These are phyloP conservation scores for Saccharomyces pastorianus DNA, from an alignment of 1,139 yeast genomes.

Conservation along the genomic window DNA sequence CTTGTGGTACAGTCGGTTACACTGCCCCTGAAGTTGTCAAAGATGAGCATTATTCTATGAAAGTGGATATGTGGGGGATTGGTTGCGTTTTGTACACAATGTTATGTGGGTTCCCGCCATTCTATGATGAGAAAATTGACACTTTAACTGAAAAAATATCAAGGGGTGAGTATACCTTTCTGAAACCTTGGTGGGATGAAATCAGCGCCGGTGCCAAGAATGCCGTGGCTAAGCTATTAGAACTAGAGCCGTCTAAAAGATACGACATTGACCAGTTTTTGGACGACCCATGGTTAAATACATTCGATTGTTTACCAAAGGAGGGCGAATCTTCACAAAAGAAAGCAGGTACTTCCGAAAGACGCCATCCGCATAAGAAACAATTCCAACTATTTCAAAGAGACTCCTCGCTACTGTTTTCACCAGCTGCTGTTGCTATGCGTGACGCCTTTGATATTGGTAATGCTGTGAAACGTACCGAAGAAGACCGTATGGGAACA, in stretches of 20 bases:
- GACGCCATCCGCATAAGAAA: conserved; percentile 1
- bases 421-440: conserved; percentile 88
- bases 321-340: conserved; percentile 11
- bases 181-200: conserved; percentile 97
- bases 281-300: conserved; percentile 69
- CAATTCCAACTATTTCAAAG: conserved; percentile 11
- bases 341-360: conserved; percentile 7
- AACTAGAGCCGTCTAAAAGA: conserved; percentile 73
- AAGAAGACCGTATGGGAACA: conserved; percentile 53
- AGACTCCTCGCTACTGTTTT: conserved; percentile 36
- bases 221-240: conserved; percentile 65
- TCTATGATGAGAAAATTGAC: conserved; percentile 81
- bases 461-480: conserved; percentile 88
- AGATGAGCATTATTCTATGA: conserved; percentile 76
- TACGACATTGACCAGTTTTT: conserved; percentile 73
- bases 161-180: conserved; percentile 71
- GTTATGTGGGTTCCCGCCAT: conserved; percentile 93
- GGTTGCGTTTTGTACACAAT: conserved; percentile 89
- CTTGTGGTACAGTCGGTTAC: conserved; percentile 86
- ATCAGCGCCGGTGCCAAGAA: conserved; percentile 70
- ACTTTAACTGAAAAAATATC: conserved; percentile 77
- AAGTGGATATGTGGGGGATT: conserved; percentile 93
- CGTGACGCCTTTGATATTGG: conserved; percentile 93
- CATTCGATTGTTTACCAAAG: conserved; percentile 17
- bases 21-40: conserved; percentile 93